A percentile compares a stretch with the other conserved stretches of the same genome.
These are phyloP conservation scores for Paramecium primaurelia DNA, from an alignment of 73 alveolate genomes.

Conservation along the genomic window DNA sequence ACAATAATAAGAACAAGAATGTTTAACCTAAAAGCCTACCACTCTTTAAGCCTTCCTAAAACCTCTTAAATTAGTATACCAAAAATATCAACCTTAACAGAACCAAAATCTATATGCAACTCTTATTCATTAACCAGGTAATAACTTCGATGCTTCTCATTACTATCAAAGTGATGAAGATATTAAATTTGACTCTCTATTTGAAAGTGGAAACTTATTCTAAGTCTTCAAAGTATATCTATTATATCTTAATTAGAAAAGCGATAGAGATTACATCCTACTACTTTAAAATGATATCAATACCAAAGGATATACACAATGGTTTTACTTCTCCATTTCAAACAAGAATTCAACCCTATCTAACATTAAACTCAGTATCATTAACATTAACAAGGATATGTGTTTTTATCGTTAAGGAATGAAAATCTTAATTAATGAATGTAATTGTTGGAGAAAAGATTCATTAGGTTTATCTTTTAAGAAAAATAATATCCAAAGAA, in stretches of 20 bases:
- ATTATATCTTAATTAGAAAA: constrained; percentile 28
- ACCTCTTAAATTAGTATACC: neutral
- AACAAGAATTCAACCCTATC: neutral
- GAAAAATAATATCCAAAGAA: constrained; percentile 26
- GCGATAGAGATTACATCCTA: constrained; percentile 70
- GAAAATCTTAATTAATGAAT: constrained; percentile 84
- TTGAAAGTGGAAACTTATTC: constrained; percentile 84
- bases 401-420: constrained; percentile 88
- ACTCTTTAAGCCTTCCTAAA: neutral
- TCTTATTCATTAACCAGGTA: neutral
- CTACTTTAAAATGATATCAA: constrained; percentile 82
- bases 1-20: neutral
- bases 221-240: constrained; percentile 64
- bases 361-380: constrained; percentile 72
- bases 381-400: constrained; percentile 75
- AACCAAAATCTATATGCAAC: neutral
- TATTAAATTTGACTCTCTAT: constrained; percentile 77
- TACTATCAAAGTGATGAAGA: constrained; percentile 56
- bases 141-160: neutral
- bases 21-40: neutral
- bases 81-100: constrained; percentile 30
- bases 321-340: constrained; percentile 77
- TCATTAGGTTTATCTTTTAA: constrained; percentile 53
- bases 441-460: constrained; percentile 54
- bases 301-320: constrained; percentile 86